Evolutionary conservation across 257 asterid species (phyloP), one percentile per base, ranked within the genome.

Genomic region (Penstemon newberryi): DNA sequence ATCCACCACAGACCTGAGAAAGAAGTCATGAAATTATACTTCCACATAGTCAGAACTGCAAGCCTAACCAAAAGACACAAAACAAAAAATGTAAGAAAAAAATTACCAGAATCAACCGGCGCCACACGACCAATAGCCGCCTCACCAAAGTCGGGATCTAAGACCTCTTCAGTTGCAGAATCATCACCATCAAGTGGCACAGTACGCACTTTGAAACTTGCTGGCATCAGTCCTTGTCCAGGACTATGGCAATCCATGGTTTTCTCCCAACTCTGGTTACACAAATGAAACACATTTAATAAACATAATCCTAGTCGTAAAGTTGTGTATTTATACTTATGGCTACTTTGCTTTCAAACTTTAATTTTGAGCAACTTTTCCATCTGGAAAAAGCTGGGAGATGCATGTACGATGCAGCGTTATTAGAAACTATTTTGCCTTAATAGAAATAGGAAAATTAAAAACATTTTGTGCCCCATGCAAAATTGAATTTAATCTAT

Each of bases 101-200:
- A 74, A 79, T 62, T 45, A 90, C 97, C 97, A 74, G 96, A 90
- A 70, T 90, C 97, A 58, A 88, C 95, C 54, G 97, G 97, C 5
- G 97, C 97, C 19, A 90, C 97, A 18, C 97, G 90, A 67, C 95
- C 97, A 80, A 90, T 90, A 49, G 96, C 96, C 18, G 95, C 97
- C 85, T 90, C 97, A 18, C 97, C 97, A 50, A 90, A 90, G 74
- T 90, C 97, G 0, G 97, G 97, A 73, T 90, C 97, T 78, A 91
- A 78, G 47, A 89, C 88, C 69, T 91, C 97, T 87, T 91, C 97
- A 47, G 95, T 87, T 54, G 91, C 88, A 73, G 85, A 75, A 60
- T 83, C 96, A 68, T 85, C 96, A 40, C 93, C 91, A 67, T 91
- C 95, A 46, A 86, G 83, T 42, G 93, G 91, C 73, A 89, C 82